phyloP scores from a whole-genome alignment of 495 filamentous ascomycete species.

The Lasiosphaeris hirsuta region DNA sequence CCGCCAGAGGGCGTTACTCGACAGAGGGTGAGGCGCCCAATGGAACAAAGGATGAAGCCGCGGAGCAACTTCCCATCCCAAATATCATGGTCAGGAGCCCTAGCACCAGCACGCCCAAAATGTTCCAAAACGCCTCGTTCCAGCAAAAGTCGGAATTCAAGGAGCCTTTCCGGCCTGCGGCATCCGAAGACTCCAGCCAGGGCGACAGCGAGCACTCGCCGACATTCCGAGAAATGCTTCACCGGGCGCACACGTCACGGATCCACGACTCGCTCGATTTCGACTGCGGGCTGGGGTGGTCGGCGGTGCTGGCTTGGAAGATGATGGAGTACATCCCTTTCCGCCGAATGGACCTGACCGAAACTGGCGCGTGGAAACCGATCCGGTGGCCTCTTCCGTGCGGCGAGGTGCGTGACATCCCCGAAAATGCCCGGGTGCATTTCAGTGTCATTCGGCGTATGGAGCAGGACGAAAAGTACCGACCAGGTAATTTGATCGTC shows the following conservation, averaged over 20 bases:
- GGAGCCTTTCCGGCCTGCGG: not conserved
- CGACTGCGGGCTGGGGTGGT: conserved; percentile 54
- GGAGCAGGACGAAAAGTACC: conserved; percentile 60
- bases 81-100: conserved; percentile 36
- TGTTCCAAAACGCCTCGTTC: conserved; percentile 17
- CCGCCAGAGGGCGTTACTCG: not conserved
- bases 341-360: conserved; percentile 73
- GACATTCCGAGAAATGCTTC: conserved; percentile 56
- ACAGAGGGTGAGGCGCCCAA: not conserved
- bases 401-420: conserved; percentile 80
- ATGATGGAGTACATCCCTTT: conserved; percentile 83
- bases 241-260: conserved; percentile 56
- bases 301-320: conserved; percentile 69
- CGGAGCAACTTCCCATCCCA: conserved; percentile 21
- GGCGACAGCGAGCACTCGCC: not conserved
- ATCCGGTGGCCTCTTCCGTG: conserved; percentile 78
- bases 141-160: conserved; percentile 5
- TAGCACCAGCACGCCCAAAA: conserved; percentile 25
- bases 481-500: conserved; percentile 77
- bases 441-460: conserved; percentile 71
- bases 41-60: not conserved
- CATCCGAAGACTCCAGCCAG: not conserved
- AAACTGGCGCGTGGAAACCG: conserved; percentile 75
- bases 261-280: conserved; percentile 76
- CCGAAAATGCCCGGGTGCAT: conserved; percentile 66